Conservation (phyloP, 768 basidiomycete species). For the Heimioporus sp. region DNA sequence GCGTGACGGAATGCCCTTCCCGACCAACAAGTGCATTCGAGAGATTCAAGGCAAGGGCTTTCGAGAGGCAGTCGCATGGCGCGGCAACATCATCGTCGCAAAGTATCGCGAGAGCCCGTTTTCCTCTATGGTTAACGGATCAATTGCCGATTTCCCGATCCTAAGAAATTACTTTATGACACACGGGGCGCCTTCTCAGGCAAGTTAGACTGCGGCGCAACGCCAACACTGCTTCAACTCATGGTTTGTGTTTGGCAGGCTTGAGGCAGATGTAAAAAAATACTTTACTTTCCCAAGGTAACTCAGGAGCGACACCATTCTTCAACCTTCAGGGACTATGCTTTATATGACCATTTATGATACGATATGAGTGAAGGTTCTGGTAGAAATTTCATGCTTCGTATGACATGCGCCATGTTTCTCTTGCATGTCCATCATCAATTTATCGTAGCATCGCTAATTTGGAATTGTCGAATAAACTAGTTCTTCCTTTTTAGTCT, state of each 20-base stretch:
- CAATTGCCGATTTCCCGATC: constrained; percentile 84
- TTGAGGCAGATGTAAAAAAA: constrained; percentile 23
- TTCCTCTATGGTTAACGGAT: constrained; percentile 60
- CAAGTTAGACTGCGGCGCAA: constrained; percentile 30
- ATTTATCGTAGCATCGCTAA: constrained; percentile 13
- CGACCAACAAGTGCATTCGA: constrained; percentile 70
- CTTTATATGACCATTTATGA: constrained; percentile 28
- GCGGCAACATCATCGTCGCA: constrained; percentile 75
- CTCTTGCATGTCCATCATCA: constrained; percentile 20
- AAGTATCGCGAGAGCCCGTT: constrained; percentile 56
- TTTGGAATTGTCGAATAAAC: constrained; percentile 1
- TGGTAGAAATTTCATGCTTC: background rate
- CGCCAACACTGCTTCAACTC: constrained; percentile 14
- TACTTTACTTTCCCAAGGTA: background rate
- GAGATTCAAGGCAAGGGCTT: constrained; percentile 69
- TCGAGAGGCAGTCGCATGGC: constrained; percentile 67
- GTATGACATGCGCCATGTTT: constrained; percentile 22
- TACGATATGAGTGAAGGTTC: constrained; percentile 10
- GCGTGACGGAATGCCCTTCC: constrained; percentile 80
- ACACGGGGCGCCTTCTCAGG: constrained; percentile 50
- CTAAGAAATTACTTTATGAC: constrained; percentile 76
- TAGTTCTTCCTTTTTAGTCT: constrained; percentile 22
- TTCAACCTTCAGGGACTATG: constrained; percentile 16
- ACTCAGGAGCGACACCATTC: background rate
- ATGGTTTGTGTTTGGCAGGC: constrained; percentile 25